A percentile compares a stretch with the other conserved stretches of the same genome.
Evolutionary conservation across 441 rosid genomes (phyloP).

Genomic region (Hura crepitans): DNA sequence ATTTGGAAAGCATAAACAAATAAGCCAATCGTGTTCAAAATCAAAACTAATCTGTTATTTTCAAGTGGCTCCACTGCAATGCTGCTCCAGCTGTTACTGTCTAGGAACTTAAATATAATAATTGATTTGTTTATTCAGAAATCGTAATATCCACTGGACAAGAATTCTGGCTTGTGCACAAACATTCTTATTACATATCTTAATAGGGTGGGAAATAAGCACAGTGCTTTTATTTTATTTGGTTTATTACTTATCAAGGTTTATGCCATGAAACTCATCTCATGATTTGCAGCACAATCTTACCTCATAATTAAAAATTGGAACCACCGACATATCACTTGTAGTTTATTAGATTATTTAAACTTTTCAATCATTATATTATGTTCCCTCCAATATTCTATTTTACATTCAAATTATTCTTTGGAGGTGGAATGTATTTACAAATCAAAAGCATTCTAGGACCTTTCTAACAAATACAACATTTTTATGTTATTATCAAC

Average conservation of each 20-base stretch:
- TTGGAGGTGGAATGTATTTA: no score
- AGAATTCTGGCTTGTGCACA: background rate
- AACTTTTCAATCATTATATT: no score
- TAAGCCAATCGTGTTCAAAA: background rate
- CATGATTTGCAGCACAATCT: constrained; percentile 15
- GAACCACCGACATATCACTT: constrained; percentile 18
- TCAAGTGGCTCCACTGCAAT: background rate
- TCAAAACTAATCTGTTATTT: background rate
- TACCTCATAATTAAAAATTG: background rate
- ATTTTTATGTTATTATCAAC: no score
- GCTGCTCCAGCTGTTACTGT: background rate
- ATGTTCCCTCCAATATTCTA: no score
- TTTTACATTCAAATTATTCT: no score
- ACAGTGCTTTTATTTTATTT: background rate
- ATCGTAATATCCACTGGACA: no score
- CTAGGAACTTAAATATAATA: background rate
- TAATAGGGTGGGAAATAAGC: constrained; percentile 24
- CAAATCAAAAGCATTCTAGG: no score
- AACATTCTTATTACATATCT: constrained; percentile 31
- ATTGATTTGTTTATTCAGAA: background rate
- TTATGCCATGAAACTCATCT: constrained; percentile 13
- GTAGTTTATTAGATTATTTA: no score
- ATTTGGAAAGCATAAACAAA: no score
- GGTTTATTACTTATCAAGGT: background rate
- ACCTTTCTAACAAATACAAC: no score